Percentiles rank a stretch among this genome's conserved stretches.
These are phyloP conservation scores for Hirsutella rhossiliensis DNA, from an alignment of 2,329 filamentous ascomycete species.

Conservation along the genomic window DNA sequence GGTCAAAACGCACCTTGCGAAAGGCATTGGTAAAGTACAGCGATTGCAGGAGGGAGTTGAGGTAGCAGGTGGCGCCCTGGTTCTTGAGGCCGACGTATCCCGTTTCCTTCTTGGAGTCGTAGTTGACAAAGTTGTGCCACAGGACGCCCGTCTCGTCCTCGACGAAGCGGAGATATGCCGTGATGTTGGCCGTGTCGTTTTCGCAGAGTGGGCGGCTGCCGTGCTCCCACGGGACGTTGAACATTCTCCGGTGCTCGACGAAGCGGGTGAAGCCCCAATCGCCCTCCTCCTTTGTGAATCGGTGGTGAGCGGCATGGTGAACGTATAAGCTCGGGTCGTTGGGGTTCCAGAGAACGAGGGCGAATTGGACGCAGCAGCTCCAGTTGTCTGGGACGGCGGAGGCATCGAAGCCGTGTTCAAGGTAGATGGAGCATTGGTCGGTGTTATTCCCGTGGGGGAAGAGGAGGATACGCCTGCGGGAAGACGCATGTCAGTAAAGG, in stretches of 20 bases:
- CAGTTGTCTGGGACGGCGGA: conserved; percentile 74
- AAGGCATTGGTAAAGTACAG: conserved; percentile 86
- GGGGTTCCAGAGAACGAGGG: conserved; percentile 85
- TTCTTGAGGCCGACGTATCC: conserved; percentile 95
- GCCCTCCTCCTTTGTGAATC: conserved; percentile 90
- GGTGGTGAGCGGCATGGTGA: conserved; percentile 79
- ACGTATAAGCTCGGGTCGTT: conserved; percentile 78
- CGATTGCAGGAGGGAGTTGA: conserved; percentile 76
- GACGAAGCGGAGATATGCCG: conserved; percentile 69
- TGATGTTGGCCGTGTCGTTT: conserved; percentile 66
- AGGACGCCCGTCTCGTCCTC: conserved; percentile 81
- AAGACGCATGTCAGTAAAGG: background rate
- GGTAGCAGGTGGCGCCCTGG: conserved; percentile 84
- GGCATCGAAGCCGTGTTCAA: conserved; percentile 84
- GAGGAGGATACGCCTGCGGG: conserved; percentile 72
- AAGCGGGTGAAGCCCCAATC: conserved; percentile 99
- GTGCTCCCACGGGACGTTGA: conserved; percentile 65
- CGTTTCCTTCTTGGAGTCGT: conserved; percentile 98
- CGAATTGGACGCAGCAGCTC: conserved; percentile 95
- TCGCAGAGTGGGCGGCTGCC: conserved; percentile 60
- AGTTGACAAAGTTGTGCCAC: conserved; percentile 87
- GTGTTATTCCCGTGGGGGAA: conserved; percentile 94
- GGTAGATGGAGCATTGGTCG: conserved; percentile 86
- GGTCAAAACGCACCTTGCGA: conserved; percentile 53
- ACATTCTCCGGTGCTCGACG: conserved; percentile 75